Evolutionary conservation across 1,284 basidiomycete genomes (phyloP).

Genomic region (Heterobasidion irregulare): DNA sequence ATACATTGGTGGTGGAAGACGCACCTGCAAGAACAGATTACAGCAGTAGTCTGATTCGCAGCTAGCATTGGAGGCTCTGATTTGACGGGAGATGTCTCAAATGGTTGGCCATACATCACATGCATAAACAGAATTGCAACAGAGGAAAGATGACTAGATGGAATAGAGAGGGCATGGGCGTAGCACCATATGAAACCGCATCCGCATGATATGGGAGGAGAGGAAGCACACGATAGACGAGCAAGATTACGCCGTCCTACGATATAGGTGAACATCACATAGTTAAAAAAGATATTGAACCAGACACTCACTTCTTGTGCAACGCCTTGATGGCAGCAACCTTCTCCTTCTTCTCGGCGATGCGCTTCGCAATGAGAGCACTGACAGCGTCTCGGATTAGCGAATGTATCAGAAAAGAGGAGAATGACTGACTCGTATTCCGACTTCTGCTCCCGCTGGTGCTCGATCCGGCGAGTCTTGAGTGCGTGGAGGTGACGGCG

Average conservation of each 20-base stretch:
- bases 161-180: slow-evolving; percentile 6
- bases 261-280: neutral
- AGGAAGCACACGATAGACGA: slow-evolving; percentile 5
- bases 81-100: neutral
- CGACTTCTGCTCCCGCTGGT: slow-evolving; percentile 90
- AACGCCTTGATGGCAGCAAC: slow-evolving; percentile 71
- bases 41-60: too few species aligned
- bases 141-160: slow-evolving; percentile 5
- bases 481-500: slow-evolving; percentile 89
- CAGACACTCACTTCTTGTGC: slow-evolving; percentile 47
- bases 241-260: slow-evolving; percentile 11
- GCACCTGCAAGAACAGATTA: too few species aligned
- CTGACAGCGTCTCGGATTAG: slow-evolving; percentile 23
- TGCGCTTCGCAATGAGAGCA: slow-evolving; percentile 79
- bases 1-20: too few species aligned
- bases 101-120: slow-evolving; percentile 5
- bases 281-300: neutral
- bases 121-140: slow-evolving; percentile 4
- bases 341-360: slow-evolving; percentile 91
- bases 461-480: slow-evolving; percentile 84
- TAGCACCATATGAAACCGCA: slow-evolving; percentile 13
- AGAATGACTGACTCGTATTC: slow-evolving; percentile 71
- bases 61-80: neutral
- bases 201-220: slow-evolving; percentile 7
- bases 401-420: neutral